Evolutionary conservation across 495 filamentous ascomycete genomes (phyloP), one percentile per base, ranked within the genome.

Genomic region (Lasiosphaeria ovina): DNA sequence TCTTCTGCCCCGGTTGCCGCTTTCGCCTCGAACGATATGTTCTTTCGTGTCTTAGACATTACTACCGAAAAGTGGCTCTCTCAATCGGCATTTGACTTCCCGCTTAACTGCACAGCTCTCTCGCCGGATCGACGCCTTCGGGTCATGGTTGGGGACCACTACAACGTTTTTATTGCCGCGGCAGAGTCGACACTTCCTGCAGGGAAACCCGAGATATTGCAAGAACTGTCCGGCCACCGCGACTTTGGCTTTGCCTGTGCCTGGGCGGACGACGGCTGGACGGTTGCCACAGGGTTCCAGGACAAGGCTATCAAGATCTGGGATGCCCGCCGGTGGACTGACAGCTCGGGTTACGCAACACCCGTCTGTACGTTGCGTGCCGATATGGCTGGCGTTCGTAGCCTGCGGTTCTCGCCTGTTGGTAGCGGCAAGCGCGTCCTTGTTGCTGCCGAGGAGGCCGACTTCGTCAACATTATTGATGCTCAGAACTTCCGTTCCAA

Each of bases 171-270:
- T 61, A 81, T 85, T 62, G 74, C 76, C 48, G 74, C 81, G 12
- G 73, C 80, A 17, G 81, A 82, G 42, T 70, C 62, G 59, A 68
- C 48, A 17, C 69, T 60, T 36, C 54, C 61, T 32, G 69, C 33
- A 53, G 68, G 54, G 74, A 72, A 54, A 14, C 65, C 69, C 5
- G 76, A 83, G 61, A 64, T 80, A 31, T 61, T 82, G 4, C 71
- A 78, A 50, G 76, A 75, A 1, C 80, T 97, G 3, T 72, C 75
- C 4, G 87, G 87, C 4, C 93, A 97, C 68, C 81, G 78, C 31
- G 92, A 97, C 70, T 93, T 81, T 64, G 91, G 88, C 51, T 97
- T 97, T 62, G 90, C 93, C 3, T 93, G 89, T 65, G 92, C 88
- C 63, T 98, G 93, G 93, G 87, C 91, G 5, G 88, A 90, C 24